These are phyloP conservation scores for Ogataea hybrid DNA, from an alignment of 1,139 yeast species.

Conservation along the genomic window DNA sequence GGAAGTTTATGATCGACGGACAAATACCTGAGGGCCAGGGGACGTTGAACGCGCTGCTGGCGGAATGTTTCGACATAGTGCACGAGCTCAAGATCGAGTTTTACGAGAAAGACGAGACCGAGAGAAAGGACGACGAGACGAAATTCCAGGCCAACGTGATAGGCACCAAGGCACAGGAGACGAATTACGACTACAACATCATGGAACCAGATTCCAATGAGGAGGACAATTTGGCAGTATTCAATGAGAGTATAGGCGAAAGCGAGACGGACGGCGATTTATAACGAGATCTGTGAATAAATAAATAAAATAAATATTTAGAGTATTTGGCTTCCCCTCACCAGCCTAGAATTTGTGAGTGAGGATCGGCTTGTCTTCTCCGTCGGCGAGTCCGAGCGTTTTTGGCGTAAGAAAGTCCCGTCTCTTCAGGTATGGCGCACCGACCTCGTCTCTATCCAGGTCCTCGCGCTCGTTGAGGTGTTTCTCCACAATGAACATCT, in stretches of 20 bases:
- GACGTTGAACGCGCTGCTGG: slow-evolving; percentile 79
- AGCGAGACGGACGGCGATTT: slow-evolving; percentile 18
- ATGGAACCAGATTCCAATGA: slow-evolving; percentile 29
- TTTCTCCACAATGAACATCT: slow-evolving; percentile 32
- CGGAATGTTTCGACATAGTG: slow-evolving; percentile 91
- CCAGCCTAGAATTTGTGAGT: slow-evolving; percentile 21
- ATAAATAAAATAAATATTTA: slow-evolving; percentile 8
- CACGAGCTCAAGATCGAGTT: slow-evolving; percentile 89
- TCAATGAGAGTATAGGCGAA: slow-evolving; percentile 27
- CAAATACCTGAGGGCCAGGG: slow-evolving; percentile 98
- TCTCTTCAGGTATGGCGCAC: slow-evolving; percentile 36
- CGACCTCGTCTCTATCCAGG: slow-evolving; percentile 28
- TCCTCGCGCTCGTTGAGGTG: slow-evolving; percentile 29
- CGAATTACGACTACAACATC: slow-evolving; percentile 33
- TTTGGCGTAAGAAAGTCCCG: slow-evolving; percentile 35
- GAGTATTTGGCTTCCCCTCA: neutral
- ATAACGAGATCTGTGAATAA: slow-evolving; percentile 7
- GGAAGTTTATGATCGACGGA: slow-evolving; percentile 83
- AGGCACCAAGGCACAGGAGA: slow-evolving; percentile 33
- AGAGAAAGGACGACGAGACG: slow-evolving; percentile 21
- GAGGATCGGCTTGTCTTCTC: slow-evolving; percentile 32
- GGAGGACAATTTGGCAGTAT: slow-evolving; percentile 27
- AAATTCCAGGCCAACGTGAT: slow-evolving; percentile 24
- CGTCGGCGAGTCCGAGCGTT: slow-evolving; percentile 34
- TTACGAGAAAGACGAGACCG: slow-evolving; percentile 52